Percentiles rank a stretch among this genome's conserved stretches.
These are phyloP conservation scores for Viridothelium virens DNA, from an alignment of 495 filamentous ascomycete genomes.

Conservation along the genomic window DNA sequence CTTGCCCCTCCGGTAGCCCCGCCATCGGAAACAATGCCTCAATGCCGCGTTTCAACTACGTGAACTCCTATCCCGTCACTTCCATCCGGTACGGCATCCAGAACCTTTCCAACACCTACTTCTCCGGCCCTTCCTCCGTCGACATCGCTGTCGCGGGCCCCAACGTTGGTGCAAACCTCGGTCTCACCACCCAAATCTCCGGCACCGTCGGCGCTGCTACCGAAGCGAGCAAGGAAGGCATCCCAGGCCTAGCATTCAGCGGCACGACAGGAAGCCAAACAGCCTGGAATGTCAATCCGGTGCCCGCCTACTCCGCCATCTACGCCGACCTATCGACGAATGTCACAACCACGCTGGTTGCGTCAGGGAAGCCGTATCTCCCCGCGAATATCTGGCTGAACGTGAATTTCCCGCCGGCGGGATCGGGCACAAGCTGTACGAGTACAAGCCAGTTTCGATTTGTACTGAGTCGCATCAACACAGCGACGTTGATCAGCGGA, in stretches of 20 bases:
- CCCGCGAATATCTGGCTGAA: constrained; percentile 54
- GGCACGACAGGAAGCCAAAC: constrained; percentile 44
- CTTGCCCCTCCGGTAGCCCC: constrained; percentile 49
- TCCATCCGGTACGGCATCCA: constrained; percentile 57
- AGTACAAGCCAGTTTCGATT: constrained; percentile 48
- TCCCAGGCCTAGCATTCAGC: constrained; percentile 59
- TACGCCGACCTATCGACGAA: constrained; percentile 55
- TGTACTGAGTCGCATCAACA: constrained; percentile 52
- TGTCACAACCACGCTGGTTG: constrained; percentile 46
- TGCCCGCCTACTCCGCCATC: constrained; percentile 45
- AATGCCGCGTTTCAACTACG: constrained; percentile 54
- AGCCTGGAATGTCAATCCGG: constrained; percentile 42
- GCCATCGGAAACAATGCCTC: constrained; percentile 49
- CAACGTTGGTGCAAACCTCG: constrained; percentile 57
- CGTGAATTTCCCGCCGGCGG: constrained; percentile 54
- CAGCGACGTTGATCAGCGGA: constrained; percentile 43
- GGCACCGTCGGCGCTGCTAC: constrained; percentile 57
- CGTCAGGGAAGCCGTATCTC: constrained; percentile 52
- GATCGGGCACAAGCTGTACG: constrained; percentile 39
- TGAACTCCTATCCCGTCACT: constrained; percentile 61
- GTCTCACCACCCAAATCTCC: constrained; percentile 45
- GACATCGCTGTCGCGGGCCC: constrained; percentile 58
- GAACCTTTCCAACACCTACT: constrained; percentile 45
- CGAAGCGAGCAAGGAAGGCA: constrained; percentile 48
- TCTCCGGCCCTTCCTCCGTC: constrained; percentile 36